Conservation (phyloP, 129 eudicot genomes). For the Lactuca saligna region DNA sequence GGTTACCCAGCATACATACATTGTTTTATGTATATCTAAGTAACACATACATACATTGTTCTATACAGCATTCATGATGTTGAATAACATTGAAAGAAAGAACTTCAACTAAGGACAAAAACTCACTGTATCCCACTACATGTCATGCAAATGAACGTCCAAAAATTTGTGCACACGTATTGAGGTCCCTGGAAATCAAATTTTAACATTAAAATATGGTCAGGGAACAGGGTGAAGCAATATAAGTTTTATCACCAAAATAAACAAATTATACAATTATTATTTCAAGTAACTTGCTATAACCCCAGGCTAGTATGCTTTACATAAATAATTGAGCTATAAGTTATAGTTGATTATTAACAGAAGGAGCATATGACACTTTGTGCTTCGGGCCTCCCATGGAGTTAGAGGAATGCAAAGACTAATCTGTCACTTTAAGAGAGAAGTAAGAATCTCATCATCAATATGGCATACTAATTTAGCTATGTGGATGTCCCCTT, state of each 20-base stretch:
- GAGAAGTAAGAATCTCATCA: background rate
- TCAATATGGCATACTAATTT: background rate
- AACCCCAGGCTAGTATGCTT: background rate
- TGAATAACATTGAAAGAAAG: background rate
- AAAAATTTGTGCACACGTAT: slow-evolving; percentile 88
- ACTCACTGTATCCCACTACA: slow-evolving; percentile 98
- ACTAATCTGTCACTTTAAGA: background rate
- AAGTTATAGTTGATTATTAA: slow-evolving; percentile 1
- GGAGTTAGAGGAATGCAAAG: background rate
- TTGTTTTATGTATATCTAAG: background rate
- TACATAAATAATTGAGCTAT: background rate
- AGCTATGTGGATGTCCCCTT: background rate
- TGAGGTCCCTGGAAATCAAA: slow-evolving; percentile 81
- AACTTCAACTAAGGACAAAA: slow-evolving; percentile 8
- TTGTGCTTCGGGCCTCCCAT: background rate
- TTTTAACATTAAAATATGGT: background rate
- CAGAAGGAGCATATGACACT: background rate
- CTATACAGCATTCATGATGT: slow-evolving; percentile 17
- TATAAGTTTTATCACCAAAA: background rate
- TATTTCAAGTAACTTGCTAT: slow-evolving; percentile 4
- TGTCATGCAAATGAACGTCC: slow-evolving; percentile 88
- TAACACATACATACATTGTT: slow-evolving; percentile 4
- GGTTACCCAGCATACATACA: background rate
- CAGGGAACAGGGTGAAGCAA: slow-evolving; percentile 1
- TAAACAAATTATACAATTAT: background rate